Base-by-base conservation (phyloP, 2,329 filamentous ascomycete species). In the Coniochaeta sp. region DNA sequence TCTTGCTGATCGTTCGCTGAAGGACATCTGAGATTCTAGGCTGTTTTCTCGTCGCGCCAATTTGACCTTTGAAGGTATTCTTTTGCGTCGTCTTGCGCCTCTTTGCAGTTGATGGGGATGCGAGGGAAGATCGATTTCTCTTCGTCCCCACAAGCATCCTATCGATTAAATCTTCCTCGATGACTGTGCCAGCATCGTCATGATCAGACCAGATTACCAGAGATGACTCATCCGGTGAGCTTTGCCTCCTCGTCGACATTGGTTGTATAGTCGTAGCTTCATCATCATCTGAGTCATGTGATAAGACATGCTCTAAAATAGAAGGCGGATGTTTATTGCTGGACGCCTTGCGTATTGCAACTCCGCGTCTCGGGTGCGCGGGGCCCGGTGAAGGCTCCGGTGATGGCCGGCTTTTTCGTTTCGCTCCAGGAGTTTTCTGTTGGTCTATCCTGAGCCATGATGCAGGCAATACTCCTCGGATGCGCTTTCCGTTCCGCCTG, bases 361-460 rank as follows among this genome's bases (percentile, higher is more conserved):
- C 76, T 1, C 82, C 83, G 17, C 76, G 72, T 66, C 78, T 77
- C 58, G 68, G 71, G 9, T 70, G 69, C 24, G 73, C 73, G 38
- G 69, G 73, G 52, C 78, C 75, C 0, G 74, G 73, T 2, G 74
- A 75, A 22, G 64, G 69, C 11, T 70, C 69, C 2, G 69, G 71
- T 66, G 70, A 68, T 59, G 66, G 71, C 54, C 65, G 69, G 63
- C 57, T 55, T 69, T 69, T 60, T 70, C 71, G 58, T 68, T 63
- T 38, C 65, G 67, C 59, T 71, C 74, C 61, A 64, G 67, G 71
- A 33, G 72, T 64, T 26, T 70, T 68, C 60, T 79, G 74, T 61
- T 82, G 79, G 66, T 87, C 83, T 26, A 89, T 70, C 47, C 85
- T 80, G 60, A 88, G 76, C 81, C 85, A 88, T 6, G 86, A 89